Evolutionary conservation across 2,329 filamentous ascomycete species (phyloP).

Genomic region (Ceratocystiopsis minuta): DNA sequence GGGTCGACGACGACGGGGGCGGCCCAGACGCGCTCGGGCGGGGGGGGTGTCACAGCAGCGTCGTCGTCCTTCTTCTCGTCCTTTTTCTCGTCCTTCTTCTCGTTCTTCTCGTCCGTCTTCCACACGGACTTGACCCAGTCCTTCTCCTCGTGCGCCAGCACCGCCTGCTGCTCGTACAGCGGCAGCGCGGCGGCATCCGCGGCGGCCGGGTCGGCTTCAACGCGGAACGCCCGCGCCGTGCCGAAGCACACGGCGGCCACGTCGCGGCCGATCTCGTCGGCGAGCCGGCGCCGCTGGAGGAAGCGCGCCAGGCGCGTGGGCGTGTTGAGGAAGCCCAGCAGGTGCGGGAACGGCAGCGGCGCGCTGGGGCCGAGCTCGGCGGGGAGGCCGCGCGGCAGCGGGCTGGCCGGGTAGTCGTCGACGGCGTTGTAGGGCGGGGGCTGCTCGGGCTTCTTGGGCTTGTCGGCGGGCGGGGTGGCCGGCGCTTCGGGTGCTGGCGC

Average conservation of each 20-base stretch:
- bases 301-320: constrained; percentile 74
- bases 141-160: constrained; percentile 52
- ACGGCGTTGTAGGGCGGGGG: constrained; percentile 58
- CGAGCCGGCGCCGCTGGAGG: constrained; percentile 67
- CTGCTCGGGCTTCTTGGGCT: constrained; percentile 40
- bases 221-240: constrained; percentile 30
- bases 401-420: constrained; percentile 49
- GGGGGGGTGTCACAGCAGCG: constrained; percentile 15
- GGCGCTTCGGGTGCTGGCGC: no score
- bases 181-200: constrained; percentile 17
- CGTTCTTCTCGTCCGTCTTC: constrained; percentile 27
- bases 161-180: constrained; percentile 40
- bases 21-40: constrained; percentile 57
- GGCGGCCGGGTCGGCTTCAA: no score
- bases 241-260: constrained; percentile 71
- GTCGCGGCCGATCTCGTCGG: constrained; percentile 72
- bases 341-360: constrained; percentile 65
- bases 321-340: constrained; percentile 84
- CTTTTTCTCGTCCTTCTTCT: neutral
- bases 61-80: constrained; percentile 1
- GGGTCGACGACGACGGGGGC: constrained; percentile 58
- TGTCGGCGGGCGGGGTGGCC: no score
- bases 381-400: constrained; percentile 48
- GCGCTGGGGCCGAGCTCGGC: constrained; percentile 53
- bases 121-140: constrained; percentile 74